Conservation (phyloP, 73 alveolate species). For the Paramecium biaurelia region DNA sequence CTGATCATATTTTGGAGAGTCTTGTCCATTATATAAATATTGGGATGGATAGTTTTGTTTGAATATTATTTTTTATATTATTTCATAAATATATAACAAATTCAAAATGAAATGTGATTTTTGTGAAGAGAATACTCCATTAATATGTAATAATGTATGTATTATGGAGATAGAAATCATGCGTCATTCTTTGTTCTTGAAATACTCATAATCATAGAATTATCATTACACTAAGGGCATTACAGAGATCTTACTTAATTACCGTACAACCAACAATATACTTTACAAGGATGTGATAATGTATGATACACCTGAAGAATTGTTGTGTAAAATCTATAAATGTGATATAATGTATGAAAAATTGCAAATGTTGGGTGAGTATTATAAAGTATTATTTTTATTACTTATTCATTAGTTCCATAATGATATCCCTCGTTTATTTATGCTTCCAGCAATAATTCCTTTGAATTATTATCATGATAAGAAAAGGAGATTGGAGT, state of each 20-base stretch:
- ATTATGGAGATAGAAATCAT: not conserved
- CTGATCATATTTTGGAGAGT: not conserved
- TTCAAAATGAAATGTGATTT: slow-evolving; percentile 21
- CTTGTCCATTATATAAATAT: not conserved
- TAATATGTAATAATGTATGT: not conserved
- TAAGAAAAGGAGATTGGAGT: slow-evolving; percentile 62
- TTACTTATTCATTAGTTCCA: not conserved
- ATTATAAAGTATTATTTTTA: slow-evolving; percentile 22
- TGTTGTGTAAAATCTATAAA: not conserved
- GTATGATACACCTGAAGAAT: not conserved
- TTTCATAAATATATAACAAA: not conserved
- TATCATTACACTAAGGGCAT: slow-evolving; percentile 8
- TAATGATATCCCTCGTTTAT: slow-evolving; percentile 62
- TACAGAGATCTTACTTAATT: not conserved
- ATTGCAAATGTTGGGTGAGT: slow-evolving; percentile 48
- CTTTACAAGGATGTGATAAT: not conserved
- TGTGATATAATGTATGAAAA: not conserved
- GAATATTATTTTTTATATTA: not conserved
- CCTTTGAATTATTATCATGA: slow-evolving; percentile 48
- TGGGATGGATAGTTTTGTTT: not conserved
- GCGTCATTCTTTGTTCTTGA: slow-evolving; percentile 24
- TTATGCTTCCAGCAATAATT: slow-evolving; percentile 39
- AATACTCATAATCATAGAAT: slow-evolving; percentile 29
- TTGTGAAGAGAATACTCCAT: not conserved
- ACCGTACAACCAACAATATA: not conserved